Conservation (phyloP, 1,139 yeast species). For the Meyerozyma guilliermondii region DNA sequence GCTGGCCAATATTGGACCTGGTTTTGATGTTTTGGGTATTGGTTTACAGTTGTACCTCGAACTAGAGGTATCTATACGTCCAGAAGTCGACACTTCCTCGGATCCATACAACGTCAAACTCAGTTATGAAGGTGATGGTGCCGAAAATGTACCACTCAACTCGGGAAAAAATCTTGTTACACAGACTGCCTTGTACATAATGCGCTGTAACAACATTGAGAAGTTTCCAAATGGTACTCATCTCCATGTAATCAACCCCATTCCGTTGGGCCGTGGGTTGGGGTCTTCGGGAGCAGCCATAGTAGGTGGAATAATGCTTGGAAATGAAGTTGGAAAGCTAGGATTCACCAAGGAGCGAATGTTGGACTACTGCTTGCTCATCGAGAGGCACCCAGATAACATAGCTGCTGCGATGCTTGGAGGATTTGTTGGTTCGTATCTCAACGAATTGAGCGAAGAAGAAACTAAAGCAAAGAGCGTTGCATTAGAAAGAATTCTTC, state of each 20-base stretch:
- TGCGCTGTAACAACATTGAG: constrained; percentile 72
- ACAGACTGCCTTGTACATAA: constrained; percentile 84
- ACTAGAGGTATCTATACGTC: constrained; percentile 61
- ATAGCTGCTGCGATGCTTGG: constrained; percentile 99
- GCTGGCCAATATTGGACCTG: constrained; percentile 97
- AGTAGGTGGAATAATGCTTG: constrained; percentile 93
- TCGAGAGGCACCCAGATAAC: constrained; percentile 97
- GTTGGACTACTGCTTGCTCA: constrained; percentile 92
- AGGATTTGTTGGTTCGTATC: constrained; percentile 93
- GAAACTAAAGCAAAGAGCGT: constrained; percentile 74
- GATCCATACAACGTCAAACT: constrained; percentile 70
- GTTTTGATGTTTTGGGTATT: constrained; percentile 92
- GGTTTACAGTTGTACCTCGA: constrained; percentile 74
- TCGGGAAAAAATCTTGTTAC: constrained; percentile 83
- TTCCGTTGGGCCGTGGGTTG: constrained; percentile 93
- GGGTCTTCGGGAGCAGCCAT: constrained; percentile 99
- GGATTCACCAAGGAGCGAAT: constrained; percentile 72
- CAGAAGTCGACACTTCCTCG: constrained; percentile 41
- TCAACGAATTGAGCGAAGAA: constrained; percentile 68
- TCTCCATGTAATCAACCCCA: constrained; percentile 79
- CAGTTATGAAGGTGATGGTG: constrained; percentile 71
- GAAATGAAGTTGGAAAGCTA: constrained; percentile 75
- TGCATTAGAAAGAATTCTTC: constrained; percentile 79
- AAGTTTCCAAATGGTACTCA: constrained; percentile 82
- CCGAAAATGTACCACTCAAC: constrained; percentile 68